These are phyloP conservation scores for Aspergillus calidoustus DNA, from an alignment of 2,329 filamentous ascomycete species.

Conservation along the genomic window DNA sequence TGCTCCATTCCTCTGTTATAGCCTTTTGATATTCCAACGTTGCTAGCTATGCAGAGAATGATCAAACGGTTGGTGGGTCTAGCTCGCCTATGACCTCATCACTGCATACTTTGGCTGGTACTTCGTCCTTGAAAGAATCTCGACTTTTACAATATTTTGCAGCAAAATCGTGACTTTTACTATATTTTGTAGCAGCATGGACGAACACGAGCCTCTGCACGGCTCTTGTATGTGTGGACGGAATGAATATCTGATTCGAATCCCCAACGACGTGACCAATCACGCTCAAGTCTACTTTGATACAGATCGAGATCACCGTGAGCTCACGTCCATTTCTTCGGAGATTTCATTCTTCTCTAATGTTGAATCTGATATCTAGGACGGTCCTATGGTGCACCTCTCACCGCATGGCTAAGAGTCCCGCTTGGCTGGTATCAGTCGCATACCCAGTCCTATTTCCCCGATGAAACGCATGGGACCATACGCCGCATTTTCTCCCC, in stretches of 20 bases:
- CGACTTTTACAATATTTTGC: neutral
- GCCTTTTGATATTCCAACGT: neutral
- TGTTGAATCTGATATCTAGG: constrained; percentile 45
- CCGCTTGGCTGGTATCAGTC: constrained; percentile 81
- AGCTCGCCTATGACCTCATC: constrained; percentile 12
- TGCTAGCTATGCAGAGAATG: neutral
- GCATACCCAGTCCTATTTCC: constrained; percentile 73
- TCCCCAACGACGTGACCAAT: constrained; percentile 63
- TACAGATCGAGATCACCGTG: constrained; percentile 72
- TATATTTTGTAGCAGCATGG: constrained; percentile 16
- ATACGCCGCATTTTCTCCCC: constrained; percentile 72
- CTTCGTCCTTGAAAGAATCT: neutral
- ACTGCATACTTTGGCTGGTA: neutral
- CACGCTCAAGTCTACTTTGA: constrained; percentile 76
- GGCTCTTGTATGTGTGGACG: constrained; percentile 86
- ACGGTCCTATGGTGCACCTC: constrained; percentile 69
- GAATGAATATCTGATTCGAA: constrained; percentile 76
- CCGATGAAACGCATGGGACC: constrained; percentile 72
- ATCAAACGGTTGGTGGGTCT: neutral
- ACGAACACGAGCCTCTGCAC: constrained; percentile 58
- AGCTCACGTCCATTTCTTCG: constrained; percentile 43
- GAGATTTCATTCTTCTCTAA: neutral
- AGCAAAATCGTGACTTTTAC: neutral
- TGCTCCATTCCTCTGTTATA: neutral
- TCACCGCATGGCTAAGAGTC: constrained; percentile 81